Percentiles rank a stretch among this genome's conserved stretches.
Conservation (phyloP, 2,329 filamentous ascomycete genomes). For the Monilinia polystroma region DNA sequence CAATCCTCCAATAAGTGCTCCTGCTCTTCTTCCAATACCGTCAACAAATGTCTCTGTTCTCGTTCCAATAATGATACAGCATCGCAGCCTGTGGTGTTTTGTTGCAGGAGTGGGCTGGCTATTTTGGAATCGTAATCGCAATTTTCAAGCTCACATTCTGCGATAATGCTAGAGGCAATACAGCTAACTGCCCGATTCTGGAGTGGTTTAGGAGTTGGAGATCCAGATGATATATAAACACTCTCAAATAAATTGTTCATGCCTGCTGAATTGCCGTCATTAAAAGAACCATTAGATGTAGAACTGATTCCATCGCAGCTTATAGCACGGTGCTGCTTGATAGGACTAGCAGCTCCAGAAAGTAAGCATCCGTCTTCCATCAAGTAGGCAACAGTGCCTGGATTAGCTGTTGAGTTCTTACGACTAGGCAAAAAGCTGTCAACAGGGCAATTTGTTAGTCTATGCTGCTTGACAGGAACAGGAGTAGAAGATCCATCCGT, state of each 20-base stretch:
- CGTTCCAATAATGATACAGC: background rate
- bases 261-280: background rate
- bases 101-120: background rate
- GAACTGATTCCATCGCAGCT: background rate
- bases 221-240: background rate
- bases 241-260: background rate
- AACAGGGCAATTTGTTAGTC: background rate
- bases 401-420: background rate
- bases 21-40: slow-evolving; percentile 9
- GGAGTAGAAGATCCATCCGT: slow-evolving; percentile 15
- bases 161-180: background rate
- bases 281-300: background rate
- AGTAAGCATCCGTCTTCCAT: slow-evolving; percentile 16
- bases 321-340: slow-evolving; percentile 2
- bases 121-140: slow-evolving; percentile 11
- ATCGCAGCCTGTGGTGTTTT: background rate
- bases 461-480: background rate
- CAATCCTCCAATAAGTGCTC: slow-evolving; percentile 14
- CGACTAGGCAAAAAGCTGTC: background rate
- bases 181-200: slow-evolving; percentile 3
- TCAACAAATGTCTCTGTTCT: background rate
- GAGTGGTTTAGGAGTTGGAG: background rate
- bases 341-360: slow-evolving; percentile 14
- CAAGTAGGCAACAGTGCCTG: background rate
- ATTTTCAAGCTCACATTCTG: slow-evolving; percentile 7